phyloP scores from a whole-genome alignment of 768 basidiomycete genomes.

The Piloderma croceum region DNA sequence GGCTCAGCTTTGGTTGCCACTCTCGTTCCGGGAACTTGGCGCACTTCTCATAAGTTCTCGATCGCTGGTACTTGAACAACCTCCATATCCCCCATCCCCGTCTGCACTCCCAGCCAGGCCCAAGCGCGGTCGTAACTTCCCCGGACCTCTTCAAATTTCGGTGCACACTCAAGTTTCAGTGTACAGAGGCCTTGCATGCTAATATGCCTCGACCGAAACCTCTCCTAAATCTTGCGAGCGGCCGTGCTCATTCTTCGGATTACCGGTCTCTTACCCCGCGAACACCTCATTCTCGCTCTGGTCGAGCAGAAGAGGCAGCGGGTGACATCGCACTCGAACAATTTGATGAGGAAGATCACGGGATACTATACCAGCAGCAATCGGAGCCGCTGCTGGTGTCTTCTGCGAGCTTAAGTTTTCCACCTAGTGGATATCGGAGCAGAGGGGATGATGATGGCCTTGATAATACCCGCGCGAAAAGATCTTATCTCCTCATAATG shows the following conservation, averaged over 20 bases:
- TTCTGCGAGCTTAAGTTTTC: conserved; percentile 29
- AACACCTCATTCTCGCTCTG: conserved; percentile 58
- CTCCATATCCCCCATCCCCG: no score
- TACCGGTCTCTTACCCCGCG: conserved; percentile 45
- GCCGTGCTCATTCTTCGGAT: conserved; percentile 22
- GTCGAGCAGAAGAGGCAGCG: conserved; percentile 49
- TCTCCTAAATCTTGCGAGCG: conserved; percentile 1
- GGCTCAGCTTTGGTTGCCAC: no score
- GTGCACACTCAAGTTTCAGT: no score
- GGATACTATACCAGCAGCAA: conserved; percentile 29
- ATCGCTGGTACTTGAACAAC: no score
- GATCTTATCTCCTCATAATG: conserved; percentile 10
- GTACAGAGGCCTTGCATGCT: no score
- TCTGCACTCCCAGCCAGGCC: no score
- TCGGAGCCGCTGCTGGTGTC: conserved; percentile 46
- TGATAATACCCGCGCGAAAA: conserved; percentile 7
- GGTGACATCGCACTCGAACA: conserved; percentile 27
- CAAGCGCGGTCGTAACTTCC: no score
- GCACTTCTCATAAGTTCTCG: no score
- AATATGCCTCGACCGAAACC: conserved; percentile 24
- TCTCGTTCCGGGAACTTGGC: no score
- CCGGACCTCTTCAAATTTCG: no score
- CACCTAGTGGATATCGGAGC: conserved; percentile 33
- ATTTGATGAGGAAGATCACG: conserved; percentile 33
- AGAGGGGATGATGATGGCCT: conserved; percentile 35